Conservation (phyloP, 306 rosid species). For the Cucumis melo region DNA sequence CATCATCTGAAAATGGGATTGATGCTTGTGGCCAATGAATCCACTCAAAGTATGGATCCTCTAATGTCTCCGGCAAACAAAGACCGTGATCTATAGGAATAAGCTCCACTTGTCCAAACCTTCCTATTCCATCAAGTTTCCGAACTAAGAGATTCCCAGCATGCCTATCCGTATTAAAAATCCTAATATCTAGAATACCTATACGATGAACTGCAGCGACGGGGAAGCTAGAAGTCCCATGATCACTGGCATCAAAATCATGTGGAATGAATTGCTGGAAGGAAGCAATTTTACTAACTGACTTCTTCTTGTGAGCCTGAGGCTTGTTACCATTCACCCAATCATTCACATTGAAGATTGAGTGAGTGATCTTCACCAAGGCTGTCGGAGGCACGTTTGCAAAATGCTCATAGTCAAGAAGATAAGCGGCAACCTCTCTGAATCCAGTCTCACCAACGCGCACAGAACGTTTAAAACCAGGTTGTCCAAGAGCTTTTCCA, state of each 20-base stretch:
- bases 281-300: conserved; percentile 91
- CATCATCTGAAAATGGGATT: conserved; percentile 87
- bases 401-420: conserved; percentile 69
- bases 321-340: conserved; percentile 61
- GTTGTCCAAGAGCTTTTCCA: conserved; percentile 93
- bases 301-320: conserved; percentile 38
- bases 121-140: conserved; percentile 61
- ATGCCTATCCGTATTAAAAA: conserved; percentile 96
- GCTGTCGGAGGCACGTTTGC: conserved; percentile 97
- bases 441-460: conserved; percentile 96
- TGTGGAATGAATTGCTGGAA: conserved; percentile 82
- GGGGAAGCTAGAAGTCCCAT: conserved; percentile 91
- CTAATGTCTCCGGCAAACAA: conserved; percentile 81
- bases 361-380: conserved; percentile 88
- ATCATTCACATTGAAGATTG: conserved; percentile 85
- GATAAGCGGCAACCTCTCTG: conserved; percentile 93
- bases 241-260: conserved; percentile 97
- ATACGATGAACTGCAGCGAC: conserved; percentile 90
- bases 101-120: conserved; percentile 84
- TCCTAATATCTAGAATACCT: conserved; percentile 92
- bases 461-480: conserved; percentile 79
- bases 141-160: conserved; percentile 89
- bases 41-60: conserved; percentile 98
- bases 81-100: conserved; percentile 98
- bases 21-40: conserved; percentile 99